A percentile compares a stretch with the other conserved stretches of the same genome.
Evolutionary conservation across 768 basidiomycete genomes (phyloP).

Genomic region (Strobilomyces echinocephalus): DNA sequence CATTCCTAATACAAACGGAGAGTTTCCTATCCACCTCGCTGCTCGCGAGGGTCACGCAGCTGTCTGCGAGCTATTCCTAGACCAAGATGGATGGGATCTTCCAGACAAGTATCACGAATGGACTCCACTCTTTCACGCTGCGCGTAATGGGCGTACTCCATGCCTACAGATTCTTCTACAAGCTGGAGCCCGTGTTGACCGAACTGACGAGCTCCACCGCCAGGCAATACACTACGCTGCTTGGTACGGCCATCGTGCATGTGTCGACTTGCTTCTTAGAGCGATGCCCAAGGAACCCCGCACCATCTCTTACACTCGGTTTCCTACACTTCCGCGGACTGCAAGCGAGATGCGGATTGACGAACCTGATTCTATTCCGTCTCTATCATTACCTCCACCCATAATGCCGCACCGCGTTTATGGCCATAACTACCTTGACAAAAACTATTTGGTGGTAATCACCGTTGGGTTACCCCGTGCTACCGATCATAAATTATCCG

Average conservation of each 20-base stretch:
- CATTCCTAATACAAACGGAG: constrained; percentile 88
- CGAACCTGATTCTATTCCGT: constrained; percentile 90
- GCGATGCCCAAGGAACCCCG: constrained; percentile 23
- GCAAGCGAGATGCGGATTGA: constrained; percentile 39
- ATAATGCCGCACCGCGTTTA: constrained; percentile 98
- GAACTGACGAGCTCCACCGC: constrained; percentile 79
- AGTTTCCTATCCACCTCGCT: constrained; percentile 94
- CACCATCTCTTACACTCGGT: constrained; percentile 14
- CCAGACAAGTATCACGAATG: constrained; percentile 98
- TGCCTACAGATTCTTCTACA: constrained; percentile 77
- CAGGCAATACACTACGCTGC: constrained; percentile 90
- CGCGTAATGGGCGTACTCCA: constrained; percentile 72
- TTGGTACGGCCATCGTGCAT: constrained; percentile 85
- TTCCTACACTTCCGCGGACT: constrained; percentile 23
- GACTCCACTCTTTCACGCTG: constrained; percentile 96
- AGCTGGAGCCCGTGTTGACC: constrained; percentile 72
- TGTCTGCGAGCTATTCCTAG: constrained; percentile 74
- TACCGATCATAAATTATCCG: constrained; percentile 31
- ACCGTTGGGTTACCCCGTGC: constrained; percentile 61
- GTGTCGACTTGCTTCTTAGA: constrained; percentile 56
- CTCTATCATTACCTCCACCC: constrained; percentile 91
- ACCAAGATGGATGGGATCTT: constrained; percentile 73
- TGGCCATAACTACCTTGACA: constrained; percentile 93
- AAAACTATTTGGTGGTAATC: constrained; percentile 79
- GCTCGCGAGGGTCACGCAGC: constrained; percentile 86